phyloP scores from a whole-genome alignment of 257 asterid species.

The Datura wrightii region DNA sequence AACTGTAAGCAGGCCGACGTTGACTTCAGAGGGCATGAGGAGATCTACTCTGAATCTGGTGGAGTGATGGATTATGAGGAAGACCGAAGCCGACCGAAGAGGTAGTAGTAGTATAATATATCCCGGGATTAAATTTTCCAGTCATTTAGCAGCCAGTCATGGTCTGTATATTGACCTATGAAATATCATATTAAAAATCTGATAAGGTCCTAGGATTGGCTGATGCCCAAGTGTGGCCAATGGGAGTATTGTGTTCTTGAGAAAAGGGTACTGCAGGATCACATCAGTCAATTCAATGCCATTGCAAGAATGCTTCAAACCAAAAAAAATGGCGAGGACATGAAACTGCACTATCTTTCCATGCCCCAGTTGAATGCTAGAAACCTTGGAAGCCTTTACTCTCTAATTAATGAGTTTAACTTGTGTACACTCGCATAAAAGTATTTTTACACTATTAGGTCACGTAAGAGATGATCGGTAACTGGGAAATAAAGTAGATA shows the following conservation, averaged over 20 bases:
- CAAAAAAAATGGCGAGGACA: background rate
- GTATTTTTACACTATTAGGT: background rate
- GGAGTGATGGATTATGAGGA: conserved; percentile 98
- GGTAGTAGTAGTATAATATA: conserved; percentile 51
- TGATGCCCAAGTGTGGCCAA: background rate
- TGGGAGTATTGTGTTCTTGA: conserved; percentile 18
- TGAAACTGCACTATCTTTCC: background rate
- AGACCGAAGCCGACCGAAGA: conserved; percentile 86
- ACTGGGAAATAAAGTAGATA: background rate
- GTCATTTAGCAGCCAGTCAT: conserved; percentile 32
- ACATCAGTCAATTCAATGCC: conserved; percentile 1
- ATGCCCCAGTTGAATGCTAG: conserved; percentile 1
- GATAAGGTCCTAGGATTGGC: background rate
- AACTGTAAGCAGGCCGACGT: conserved; percentile 89
- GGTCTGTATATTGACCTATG: conserved; percentile 22
- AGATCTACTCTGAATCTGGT: conserved; percentile 84
- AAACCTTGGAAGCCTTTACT: background rate
- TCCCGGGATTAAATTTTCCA: conserved; percentile 28
- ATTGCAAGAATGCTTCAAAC: background rate
- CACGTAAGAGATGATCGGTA: background rate
- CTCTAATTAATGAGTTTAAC: conserved; percentile 10
- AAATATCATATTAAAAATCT: conserved; percentile 14
- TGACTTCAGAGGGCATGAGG: conserved; percentile 86
- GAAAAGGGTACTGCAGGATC: background rate
- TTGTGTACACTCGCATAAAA: background rate